phyloP scores from a whole-genome alignment of 352 stramenopile genomes.

The Globisporangium carolinianum region DNA sequence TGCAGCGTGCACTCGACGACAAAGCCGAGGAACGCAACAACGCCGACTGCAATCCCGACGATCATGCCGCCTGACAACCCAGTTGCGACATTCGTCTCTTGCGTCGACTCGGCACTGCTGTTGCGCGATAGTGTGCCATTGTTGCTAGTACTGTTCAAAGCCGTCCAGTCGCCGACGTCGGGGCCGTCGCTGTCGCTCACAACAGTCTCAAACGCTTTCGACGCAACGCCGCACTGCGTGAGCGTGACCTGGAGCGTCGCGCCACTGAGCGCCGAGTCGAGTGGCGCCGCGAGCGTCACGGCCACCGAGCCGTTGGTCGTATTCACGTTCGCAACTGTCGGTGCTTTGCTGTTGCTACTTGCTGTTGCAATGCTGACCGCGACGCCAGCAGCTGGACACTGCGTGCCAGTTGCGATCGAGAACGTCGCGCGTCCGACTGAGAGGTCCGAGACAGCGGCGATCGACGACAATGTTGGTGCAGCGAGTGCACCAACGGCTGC shows the following conservation, averaged over 20 bases:
- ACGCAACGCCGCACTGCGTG: conserved; percentile 36
- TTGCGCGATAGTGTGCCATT: not conserved
- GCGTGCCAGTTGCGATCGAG: conserved; percentile 31
- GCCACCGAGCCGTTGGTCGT: conserved; percentile 31
- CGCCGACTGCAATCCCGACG: conserved; percentile 62
- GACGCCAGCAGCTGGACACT: conserved; percentile 17
- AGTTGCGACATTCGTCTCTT: conserved; percentile 36
- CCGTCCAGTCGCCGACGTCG: not conserved
- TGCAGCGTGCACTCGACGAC: conserved; percentile 66
- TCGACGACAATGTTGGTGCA: conserved; percentile 11
- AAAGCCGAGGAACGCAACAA: conserved; percentile 58
- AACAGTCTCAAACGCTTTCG: conserved; percentile 15
- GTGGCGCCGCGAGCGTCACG: conserved; percentile 26
- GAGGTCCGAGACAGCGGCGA: conserved; percentile 27
- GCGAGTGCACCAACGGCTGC: conserved; percentile 36
- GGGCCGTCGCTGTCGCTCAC: conserved; percentile 13
- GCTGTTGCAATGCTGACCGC: not conserved
- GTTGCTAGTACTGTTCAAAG: conserved; percentile 1
- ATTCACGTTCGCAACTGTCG: conserved; percentile 12
- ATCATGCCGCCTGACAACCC: conserved; percentile 67
- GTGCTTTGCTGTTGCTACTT: no score
- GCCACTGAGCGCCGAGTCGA: conserved; percentile 23
- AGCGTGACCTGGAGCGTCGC: conserved; percentile 33
- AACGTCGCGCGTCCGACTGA: conserved; percentile 27
- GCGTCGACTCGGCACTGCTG: conserved; percentile 21